Conservation (phyloP, 805 yeast genomes). For the Yamadazyma takamatsuzukensis region DNA sequence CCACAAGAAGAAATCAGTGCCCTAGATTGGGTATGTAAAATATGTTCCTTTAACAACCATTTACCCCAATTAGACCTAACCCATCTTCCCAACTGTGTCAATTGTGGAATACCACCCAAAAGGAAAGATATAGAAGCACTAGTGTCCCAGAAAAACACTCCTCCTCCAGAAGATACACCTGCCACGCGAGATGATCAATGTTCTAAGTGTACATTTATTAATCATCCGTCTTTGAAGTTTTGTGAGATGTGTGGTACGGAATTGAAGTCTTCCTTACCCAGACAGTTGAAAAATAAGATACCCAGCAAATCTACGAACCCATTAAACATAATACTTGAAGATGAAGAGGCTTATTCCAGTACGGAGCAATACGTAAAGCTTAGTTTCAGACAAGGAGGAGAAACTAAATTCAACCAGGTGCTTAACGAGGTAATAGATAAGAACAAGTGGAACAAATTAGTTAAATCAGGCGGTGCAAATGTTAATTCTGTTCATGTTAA, state of each 20-base stretch:
- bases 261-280: constrained; percentile 12
- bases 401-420: constrained; percentile 47
- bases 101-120: constrained; percentile 37
- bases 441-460: constrained; percentile 46
- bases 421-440: constrained; percentile 41
- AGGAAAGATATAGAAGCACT: constrained; percentile 8
- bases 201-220: constrained; percentile 69
- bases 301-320: constrained; percentile 4
- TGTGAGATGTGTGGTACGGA: constrained; percentile 88
- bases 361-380: constrained; percentile 48
- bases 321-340: constrained; percentile 24
- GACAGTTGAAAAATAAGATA: constrained; percentile 4
- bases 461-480: constrained; percentile 31
- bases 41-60: constrained; percentile 70
- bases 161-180: not conserved
- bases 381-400: constrained; percentile 76
- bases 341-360: constrained; percentile 29
- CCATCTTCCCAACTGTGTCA: constrained; percentile 31
- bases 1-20: constrained; percentile 6
- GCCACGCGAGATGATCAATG: constrained; percentile 33
- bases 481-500: constrained; percentile 28
- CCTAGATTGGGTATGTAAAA: constrained; percentile 80
- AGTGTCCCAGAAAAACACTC: not conserved
- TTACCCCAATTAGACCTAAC: constrained; percentile 17
- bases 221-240: constrained; percentile 69